These are phyloP conservation scores for Puccinia polysora DNA, from an alignment of 1,284 basidiomycete genomes.

Conservation along the genomic window DNA sequence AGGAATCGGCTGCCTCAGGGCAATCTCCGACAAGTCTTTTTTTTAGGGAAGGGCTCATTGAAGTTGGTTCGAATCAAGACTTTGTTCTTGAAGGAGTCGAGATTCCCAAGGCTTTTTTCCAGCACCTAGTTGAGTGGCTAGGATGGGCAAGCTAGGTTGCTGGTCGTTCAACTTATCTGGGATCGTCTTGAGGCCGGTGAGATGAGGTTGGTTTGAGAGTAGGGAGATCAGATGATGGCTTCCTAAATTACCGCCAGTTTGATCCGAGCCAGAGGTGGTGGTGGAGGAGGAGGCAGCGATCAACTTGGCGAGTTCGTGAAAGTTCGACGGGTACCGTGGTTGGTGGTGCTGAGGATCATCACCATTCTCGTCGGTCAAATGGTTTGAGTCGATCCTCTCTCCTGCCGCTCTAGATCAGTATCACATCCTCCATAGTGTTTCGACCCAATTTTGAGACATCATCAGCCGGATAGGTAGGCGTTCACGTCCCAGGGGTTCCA, in stretches of 20 bases:
- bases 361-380: background rate
- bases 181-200: constrained; percentile 18
- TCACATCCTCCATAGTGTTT: too few relatives aligned
- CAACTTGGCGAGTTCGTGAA: constrained; percentile 10
- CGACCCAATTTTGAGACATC: too few relatives aligned
- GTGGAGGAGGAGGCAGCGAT: constrained; percentile 2
- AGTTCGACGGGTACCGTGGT: constrained; percentile 11
- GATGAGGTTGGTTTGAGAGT: background rate
- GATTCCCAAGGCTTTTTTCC: constrained; percentile 36
- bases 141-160: constrained; percentile 18
- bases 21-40: background rate
- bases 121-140: constrained; percentile 19
- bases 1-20: too few relatives aligned
- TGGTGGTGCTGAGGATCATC: background rate
- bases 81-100: background rate
- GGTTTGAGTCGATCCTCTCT: background rate
- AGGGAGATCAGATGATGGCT: background rate
- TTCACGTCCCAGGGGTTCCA: too few relatives aligned
- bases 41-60: background rate
- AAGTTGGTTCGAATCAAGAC: background rate
- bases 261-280: too few relatives aligned
- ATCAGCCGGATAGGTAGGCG: too few relatives aligned
- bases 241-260: background rate
- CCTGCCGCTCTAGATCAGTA: background rate
- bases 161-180: constrained; percentile 25